Evolutionary conservation across 2,329 filamentous ascomycete genomes (phyloP).

Genomic region (Monosporascus ibericus): DNA sequence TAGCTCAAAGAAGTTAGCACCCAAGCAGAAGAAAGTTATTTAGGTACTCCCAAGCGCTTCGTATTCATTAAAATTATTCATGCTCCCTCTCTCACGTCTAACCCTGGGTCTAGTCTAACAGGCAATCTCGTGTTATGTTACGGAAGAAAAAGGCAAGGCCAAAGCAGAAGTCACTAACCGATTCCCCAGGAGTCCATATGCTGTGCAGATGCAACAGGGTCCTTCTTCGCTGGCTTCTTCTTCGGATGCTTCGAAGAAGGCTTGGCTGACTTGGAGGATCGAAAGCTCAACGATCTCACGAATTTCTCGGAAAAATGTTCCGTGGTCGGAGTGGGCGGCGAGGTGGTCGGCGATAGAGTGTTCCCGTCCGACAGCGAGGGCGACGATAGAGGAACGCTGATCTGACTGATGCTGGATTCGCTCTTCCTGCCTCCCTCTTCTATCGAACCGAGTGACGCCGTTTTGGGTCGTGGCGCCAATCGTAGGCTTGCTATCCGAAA

Average conservation of each 20-base stretch:
- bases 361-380: constrained; percentile 23
- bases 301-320: constrained; percentile 21
- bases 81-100: not conserved
- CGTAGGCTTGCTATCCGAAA: constrained; percentile 18
- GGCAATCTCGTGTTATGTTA: no score
- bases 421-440: constrained; percentile 14
- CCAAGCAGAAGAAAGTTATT: no score
- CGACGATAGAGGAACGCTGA: constrained; percentile 20
- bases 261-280: constrained; percentile 15
- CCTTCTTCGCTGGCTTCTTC: constrained; percentile 16
- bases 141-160: not conserved
- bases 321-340: constrained; percentile 22
- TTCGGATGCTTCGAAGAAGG: constrained; percentile 18
- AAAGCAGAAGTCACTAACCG: not conserved
- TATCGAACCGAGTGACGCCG: constrained; percentile 25
- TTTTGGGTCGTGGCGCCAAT: constrained; percentile 19
- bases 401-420: constrained; percentile 19
- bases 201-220: not conserved
- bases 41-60: not conserved
- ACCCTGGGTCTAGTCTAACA: no score
- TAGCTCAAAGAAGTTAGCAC: no score
- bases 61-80: not conserved
- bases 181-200: not conserved
- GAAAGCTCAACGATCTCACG: constrained; percentile 21
- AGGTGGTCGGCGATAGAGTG: constrained; percentile 21